A percentile compares a stretch with the other conserved stretches of the same genome.
These are phyloP conservation scores for Whalleya microplaca DNA, from an alignment of 2,329 filamentous ascomycete species.

Conservation along the genomic window DNA sequence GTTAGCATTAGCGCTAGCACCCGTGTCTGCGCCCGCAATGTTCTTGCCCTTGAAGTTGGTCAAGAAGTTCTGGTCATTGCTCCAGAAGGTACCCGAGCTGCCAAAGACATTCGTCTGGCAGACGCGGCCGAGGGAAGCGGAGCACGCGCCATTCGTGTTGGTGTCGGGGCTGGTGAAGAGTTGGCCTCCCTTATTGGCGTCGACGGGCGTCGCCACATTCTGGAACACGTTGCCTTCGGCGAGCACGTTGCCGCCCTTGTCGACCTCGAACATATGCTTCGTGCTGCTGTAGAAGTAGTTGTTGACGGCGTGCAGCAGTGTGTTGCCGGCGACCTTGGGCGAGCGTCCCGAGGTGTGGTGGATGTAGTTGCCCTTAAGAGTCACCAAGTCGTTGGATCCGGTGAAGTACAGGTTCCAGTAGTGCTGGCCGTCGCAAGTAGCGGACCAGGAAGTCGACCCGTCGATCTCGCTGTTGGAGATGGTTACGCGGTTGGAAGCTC, in stretches of 20 bases:
- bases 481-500: conserved; percentile 43
- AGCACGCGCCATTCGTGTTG: conserved; percentile 14
- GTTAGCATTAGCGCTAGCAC: conserved; percentile 16
- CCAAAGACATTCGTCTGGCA: conserved; percentile 56
- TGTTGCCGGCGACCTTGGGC: conserved; percentile 45
- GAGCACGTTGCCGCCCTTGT: conserved; percentile 44
- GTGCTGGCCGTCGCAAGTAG: conserved; percentile 49
- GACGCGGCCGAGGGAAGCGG: conserved; percentile 46
- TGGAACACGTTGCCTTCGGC: conserved; percentile 57
- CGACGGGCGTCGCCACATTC: conserved; percentile 20
- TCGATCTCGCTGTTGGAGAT: conserved; percentile 52
- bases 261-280: conserved; percentile 51
- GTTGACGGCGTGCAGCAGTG: conserved; percentile 44
- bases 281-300: conserved; percentile 46
- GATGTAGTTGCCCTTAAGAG: conserved; percentile 49
- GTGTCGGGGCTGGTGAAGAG: conserved; percentile 21
- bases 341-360: conserved; percentile 48
- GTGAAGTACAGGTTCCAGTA: conserved; percentile 51
- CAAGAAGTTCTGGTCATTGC: conserved; percentile 53
- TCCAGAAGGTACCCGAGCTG: conserved; percentile 42
- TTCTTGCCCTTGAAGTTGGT: conserved; percentile 56
- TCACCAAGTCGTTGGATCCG: conserved; percentile 44
- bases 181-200: conserved; percentile 12
- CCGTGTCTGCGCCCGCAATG: conserved; percentile 48
- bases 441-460: conserved; percentile 46